These are phyloP conservation scores for Dothistroma pini DNA, from an alignment of 2,329 filamentous ascomycete species.

Conservation along the genomic window DNA sequence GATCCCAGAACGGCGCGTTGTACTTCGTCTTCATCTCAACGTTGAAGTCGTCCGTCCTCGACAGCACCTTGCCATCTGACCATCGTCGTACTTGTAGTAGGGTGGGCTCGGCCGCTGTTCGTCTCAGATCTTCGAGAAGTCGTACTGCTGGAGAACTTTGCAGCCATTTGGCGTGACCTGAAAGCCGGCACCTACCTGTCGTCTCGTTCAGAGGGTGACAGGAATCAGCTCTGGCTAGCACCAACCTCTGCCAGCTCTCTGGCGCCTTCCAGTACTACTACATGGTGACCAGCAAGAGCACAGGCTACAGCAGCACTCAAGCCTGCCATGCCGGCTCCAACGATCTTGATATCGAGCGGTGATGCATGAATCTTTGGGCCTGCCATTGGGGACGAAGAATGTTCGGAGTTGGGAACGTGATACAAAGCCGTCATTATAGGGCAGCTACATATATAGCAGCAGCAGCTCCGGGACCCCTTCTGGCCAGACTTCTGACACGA, in stretches of 20 bases:
- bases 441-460: conserved; percentile 4
- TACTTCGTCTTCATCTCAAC: conserved; percentile 54
- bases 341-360: conserved; percentile 31
- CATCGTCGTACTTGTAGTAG: conserved; percentile 53
- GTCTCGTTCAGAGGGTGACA: not conserved
- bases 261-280: conserved; percentile 36
- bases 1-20: conserved; percentile 54
- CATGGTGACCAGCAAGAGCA: conserved; percentile 32
- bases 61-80: conserved; percentile 45
- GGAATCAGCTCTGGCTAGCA: not conserved
- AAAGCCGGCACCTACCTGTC: conserved; percentile 51
- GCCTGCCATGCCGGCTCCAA: conserved; percentile 36
- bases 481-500: not conserved
- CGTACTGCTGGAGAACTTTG: conserved; percentile 47
- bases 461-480: not conserved
- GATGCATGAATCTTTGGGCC: conserved; percentile 7
- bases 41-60: conserved; percentile 51
- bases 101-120: conserved; percentile 43
- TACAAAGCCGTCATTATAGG: not conserved
- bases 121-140: conserved; percentile 44
- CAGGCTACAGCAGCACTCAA: conserved; percentile 34
- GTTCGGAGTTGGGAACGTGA: not conserved
- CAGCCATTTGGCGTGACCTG: conserved; percentile 47
- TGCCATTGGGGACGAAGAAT: conserved; percentile 16
- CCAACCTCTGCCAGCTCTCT: conserved; percentile 41